A percentile compares a stretch with the other conserved stretches of the same genome.
phyloP scores from a whole-genome alignment of 345 rosid species.

The Stellera chamaejasme region DNA sequence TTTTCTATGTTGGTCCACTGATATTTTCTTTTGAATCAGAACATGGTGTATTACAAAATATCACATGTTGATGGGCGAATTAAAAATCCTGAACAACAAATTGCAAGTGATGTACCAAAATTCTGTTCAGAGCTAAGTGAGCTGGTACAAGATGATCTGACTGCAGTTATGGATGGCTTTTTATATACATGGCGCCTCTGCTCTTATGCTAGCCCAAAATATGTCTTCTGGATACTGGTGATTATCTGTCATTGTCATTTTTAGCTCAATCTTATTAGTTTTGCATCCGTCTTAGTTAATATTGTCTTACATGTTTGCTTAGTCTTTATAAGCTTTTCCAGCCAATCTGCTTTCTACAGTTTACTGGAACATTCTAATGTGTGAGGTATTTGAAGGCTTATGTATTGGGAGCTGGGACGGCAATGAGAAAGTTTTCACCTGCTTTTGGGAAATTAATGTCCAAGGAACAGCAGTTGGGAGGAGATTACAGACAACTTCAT shows the following conservation, averaged over 20 bases:
- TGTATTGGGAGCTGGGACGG: constrained; percentile 82
- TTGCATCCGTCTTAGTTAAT: background rate
- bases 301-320: background rate
- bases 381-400: constrained; percentile 49
- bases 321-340: background rate
- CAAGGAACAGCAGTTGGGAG: constrained; percentile 91
- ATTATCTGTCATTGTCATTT: constrained; percentile 7
- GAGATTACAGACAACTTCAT: constrained; percentile 95
- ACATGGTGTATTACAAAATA: constrained; percentile 96
- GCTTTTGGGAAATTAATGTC: constrained; percentile 94
- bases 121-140: constrained; percentile 96
- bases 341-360: background rate
- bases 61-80: constrained; percentile 95
- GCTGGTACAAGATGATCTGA: constrained; percentile 83
- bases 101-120: constrained; percentile 94
- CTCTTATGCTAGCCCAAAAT: constrained; percentile 97
- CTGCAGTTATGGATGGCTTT: constrained; percentile 80
- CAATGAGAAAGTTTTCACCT: constrained; percentile 88
- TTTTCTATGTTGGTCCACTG: constrained; percentile 9
- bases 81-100: constrained; percentile 86
- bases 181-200: constrained; percentile 95
- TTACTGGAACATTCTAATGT: constrained; percentile 8
- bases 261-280: background rate
- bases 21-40: constrained; percentile 39
- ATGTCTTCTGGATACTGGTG: constrained; percentile 93